Base-by-base conservation (phyloP, 495 filamentous ascomycete genomes). In the Glarea lozoyensis region DNA sequence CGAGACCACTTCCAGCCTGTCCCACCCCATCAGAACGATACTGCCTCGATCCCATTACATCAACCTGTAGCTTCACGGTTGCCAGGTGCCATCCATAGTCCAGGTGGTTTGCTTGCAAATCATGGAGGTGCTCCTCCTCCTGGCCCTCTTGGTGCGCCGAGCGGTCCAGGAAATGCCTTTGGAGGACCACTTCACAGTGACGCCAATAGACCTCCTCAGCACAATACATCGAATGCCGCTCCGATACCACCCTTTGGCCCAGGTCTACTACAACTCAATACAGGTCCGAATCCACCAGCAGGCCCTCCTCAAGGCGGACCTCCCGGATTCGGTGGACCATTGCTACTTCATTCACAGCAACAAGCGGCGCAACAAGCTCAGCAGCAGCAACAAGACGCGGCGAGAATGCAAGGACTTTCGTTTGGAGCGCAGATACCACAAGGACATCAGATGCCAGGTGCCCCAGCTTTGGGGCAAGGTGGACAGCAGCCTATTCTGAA, bases 401-500 rank as follows among this genome's bases (percentile, higher is more conserved):
- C 59, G 4, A 63, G 69, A 13, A 60, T 66, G 41, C 75, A 75
- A 46, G 60, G 64, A 42, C 58, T 70, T 31, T 63, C 67, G 11
- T 69, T 71, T 42, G 61, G 59, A 25, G 55, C 49, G 10, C 50
- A 49, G 24, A 27, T 49, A 17, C 47, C 52, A 34, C 56, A 46
- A 40, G 56, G 50, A 17, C 63, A 66, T 50, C 61, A 54, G 10
- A 49, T 61, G 13, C 57, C 59, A n/a, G 58, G 52, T 53, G 75
- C 74, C n/a, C 75, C 82, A 45, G 73, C 78, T 23, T 58, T 81
- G 37, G 72, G 70, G 10, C 84, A 88, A 60, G 48, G 48, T 24
- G 88, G 86, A n/a, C 89, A 96, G 59, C 88, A 96, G 59, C 89
- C 89, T 12, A 96, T 96, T 48, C 63, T 96, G 20, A 96, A 96